Percentiles rank a stretch among this genome's conserved stretches.
Conservation (phyloP, 108 stramenopile species). For the Cyclotella atomus region DNA sequence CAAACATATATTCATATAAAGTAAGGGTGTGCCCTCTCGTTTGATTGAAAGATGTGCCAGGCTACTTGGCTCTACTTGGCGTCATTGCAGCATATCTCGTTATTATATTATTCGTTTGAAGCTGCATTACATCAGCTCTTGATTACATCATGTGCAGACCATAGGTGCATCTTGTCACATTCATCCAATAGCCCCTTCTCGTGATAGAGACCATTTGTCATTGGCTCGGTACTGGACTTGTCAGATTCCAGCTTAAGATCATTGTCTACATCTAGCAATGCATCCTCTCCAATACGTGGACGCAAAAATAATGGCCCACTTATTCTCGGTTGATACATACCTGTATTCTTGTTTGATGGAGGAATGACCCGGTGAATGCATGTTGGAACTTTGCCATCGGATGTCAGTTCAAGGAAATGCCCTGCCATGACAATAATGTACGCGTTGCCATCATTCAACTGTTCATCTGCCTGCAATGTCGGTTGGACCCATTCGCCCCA, state of each 20-base stretch:
- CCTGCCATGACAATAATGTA: constrained; percentile 48
- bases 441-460: too few relatives aligned
- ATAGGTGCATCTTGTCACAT: constrained; percentile 23
- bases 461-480: too few relatives aligned
- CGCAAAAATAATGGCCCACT: constrained; percentile 47
- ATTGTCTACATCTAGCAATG: constrained; percentile 36
- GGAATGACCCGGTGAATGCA: constrained; percentile 53
- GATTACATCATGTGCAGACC: constrained; percentile 34
- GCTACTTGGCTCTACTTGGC: not conserved
- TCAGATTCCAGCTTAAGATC: constrained; percentile 31
- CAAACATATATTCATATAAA: not conserved
- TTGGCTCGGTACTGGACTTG: not conserved
- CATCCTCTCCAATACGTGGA: constrained; percentile 32
- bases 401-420: constrained; percentile 39
- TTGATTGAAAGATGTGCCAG: too few relatives aligned
- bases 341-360: not conserved
- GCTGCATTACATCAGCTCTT: not conserved
- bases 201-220: constrained; percentile 4
- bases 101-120: too few relatives aligned
- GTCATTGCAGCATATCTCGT: not conserved
- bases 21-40: too few relatives aligned
- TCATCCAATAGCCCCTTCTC: constrained; percentile 29
- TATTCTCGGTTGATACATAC: constrained; percentile 28
- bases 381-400: constrained; percentile 34
- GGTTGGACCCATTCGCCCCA: constrained; percentile 49